Evolutionary conservation across 257 asterid species (phyloP), one percentile per base, ranked within the genome.

Genomic region (Ajuga chamaepitys): DNA sequence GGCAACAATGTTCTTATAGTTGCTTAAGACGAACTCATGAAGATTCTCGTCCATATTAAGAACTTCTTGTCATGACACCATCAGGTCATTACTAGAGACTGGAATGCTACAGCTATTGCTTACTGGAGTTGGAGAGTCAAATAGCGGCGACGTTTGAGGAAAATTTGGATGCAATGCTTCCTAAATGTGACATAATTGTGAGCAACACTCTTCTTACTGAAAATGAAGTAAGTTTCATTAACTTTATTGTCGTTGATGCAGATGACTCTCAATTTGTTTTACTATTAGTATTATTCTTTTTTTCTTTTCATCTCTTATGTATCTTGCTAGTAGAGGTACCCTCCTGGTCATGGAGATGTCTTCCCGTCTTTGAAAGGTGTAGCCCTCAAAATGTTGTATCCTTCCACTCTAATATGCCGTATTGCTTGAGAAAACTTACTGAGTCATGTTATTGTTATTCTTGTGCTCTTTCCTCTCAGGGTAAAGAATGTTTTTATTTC

Each of bases 301-400:
- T n/a, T n/a, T n/a, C n/a, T n/a, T n/a, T n/a, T 20, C 30, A 24
- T 41, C 69, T 61, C 62, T 64, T 30, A 50, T 61, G 34, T 21
- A 52, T 66, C 71, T 56, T 77, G 69, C 67, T 47, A 70, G 11
- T 74, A 46, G 66, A 88, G 99, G 99, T 88, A 86, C 71, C 99
- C 98, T 32, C 96, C 99, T 60, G 99, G 98, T 73, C 99, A 94
- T 75, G 99, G 99, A 38, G 99, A 94, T 70, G 99, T 94, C 50
- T 94, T 94, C 70, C 87, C 99, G 58, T 74, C 99, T 71, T 84
- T 94, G 81, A 79, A 86, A 90, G 99, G 99, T 94, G 56, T 59
- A 53, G 63, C 71, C 62, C 58, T 64, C 62, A 55, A 24, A 53
- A 45, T 74, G 54, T 42, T 17, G 4, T 68, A 66, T 66, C n/a